Percentiles rank a stretch among this genome's conserved stretches.
These are phyloP conservation scores for Trichoderma oligosporum DNA, from an alignment of 2,329 filamentous ascomycete species.

Conservation along the genomic window DNA sequence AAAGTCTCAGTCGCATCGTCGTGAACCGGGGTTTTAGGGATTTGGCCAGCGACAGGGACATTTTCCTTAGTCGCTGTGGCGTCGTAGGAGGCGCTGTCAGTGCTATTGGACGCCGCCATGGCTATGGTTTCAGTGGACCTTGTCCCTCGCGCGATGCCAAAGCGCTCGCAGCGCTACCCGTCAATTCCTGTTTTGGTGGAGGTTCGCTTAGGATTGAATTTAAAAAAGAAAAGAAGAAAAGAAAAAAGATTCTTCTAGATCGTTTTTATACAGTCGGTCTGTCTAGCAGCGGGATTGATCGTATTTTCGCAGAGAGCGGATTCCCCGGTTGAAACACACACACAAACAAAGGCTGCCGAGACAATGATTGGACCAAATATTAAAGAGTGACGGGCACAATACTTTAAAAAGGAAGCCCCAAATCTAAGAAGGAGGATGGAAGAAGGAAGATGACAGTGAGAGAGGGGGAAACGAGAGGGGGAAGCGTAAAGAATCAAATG, in stretches of 20 bases:
- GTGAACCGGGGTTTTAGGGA: constrained; percentile 26
- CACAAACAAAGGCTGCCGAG: too few species aligned
- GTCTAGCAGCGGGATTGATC: too few species aligned
- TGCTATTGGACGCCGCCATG: constrained; percentile 27
- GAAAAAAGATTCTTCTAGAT: too few species aligned
- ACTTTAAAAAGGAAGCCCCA: background rate
- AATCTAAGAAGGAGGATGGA: background rate
- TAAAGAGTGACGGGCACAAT: constrained; percentile 3
- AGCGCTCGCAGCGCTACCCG: background rate
- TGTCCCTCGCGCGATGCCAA: background rate
- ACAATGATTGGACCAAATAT: background rate
- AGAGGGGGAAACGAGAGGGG: background rate
- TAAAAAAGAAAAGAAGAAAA: too few species aligned
- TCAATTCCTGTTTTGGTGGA: background rate
- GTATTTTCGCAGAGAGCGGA: too few species aligned
- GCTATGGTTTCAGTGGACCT: background rate
- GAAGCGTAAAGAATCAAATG: background rate
- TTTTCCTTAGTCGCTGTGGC: constrained; percentile 43
- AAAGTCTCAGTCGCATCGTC: constrained; percentile 33
- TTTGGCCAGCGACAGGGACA: constrained; percentile 27
- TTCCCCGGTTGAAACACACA: too few species aligned
- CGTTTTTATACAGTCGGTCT: too few species aligned
- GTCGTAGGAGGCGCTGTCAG: constrained; percentile 48
- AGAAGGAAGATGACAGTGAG: background rate
- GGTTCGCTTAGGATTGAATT: background rate